phyloP scores from a whole-genome alignment of 139 green algal species.

The Picochlorum sp. region DNA sequence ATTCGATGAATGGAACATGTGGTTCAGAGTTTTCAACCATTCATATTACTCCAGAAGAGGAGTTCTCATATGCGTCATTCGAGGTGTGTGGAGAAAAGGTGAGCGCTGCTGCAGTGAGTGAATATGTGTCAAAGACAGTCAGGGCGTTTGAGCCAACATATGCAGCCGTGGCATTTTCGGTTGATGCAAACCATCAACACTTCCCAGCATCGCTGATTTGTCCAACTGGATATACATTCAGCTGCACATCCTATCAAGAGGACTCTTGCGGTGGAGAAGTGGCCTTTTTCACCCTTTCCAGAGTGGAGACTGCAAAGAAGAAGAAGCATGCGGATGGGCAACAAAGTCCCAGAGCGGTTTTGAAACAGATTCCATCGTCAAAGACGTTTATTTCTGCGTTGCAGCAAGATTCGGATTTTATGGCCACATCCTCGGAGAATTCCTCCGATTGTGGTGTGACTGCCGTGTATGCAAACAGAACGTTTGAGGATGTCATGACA shows the following conservation, averaged over 20 bases:
- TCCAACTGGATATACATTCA: constrained; percentile 31
- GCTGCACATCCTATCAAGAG: constrained; percentile 32
- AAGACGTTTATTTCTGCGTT: not conserved
- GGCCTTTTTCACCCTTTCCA: constrained; percentile 20
- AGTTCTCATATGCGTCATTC: constrained; percentile 85
- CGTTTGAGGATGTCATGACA: constrained; percentile 28
- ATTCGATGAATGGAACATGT: constrained; percentile 91
- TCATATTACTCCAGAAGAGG: constrained; percentile 93
- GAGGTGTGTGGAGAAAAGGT: constrained; percentile 71
- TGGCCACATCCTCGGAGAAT: not conserved
- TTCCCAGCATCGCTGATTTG: constrained; percentile 10
- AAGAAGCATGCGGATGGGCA: not conserved
- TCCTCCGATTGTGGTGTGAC: constrained; percentile 14
- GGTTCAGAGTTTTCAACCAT: constrained; percentile 80
- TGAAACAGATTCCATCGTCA: constrained; percentile 32
- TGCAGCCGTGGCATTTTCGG: constrained; percentile 45
- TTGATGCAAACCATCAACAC: constrained; percentile 17
- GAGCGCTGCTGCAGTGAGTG: constrained; percentile 10
- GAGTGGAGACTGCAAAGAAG: not conserved
- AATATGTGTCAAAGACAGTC: constrained; percentile 30
- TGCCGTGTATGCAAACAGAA: constrained; percentile 11
- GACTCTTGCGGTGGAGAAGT: constrained; percentile 29
- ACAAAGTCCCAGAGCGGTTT: constrained; percentile 14
- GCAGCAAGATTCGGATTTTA: not conserved
- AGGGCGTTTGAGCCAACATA: constrained; percentile 47